Percentiles rank a stretch among this genome's conserved stretches.
Conservation (phyloP, 1,284 basidiomycete genomes). For the Melampsora americana region DNA sequence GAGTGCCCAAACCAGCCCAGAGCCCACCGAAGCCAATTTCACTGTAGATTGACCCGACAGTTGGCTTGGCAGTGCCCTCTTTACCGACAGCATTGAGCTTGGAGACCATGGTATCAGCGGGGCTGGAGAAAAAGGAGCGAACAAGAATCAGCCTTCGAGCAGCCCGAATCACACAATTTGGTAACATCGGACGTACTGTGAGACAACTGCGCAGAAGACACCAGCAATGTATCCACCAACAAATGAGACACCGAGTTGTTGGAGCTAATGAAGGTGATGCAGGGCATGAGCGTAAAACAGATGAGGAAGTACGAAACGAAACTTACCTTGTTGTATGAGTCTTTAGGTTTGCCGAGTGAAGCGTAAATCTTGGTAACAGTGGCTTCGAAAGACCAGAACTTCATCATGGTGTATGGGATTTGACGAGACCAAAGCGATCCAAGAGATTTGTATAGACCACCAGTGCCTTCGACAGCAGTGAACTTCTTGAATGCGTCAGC, state of each 20-base stretch:
- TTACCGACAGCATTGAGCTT: conserved; percentile 52
- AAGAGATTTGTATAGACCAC: conserved; percentile 53
- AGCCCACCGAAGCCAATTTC: conserved; percentile 53
- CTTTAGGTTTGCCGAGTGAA: conserved; percentile 50
- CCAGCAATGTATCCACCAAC: conserved; percentile 52
- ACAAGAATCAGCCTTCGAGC: neutral
- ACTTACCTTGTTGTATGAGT: conserved; percentile 50
- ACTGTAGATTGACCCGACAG: conserved; percentile 51
- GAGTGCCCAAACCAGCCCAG: conserved; percentile 51
- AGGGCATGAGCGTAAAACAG: neutral
- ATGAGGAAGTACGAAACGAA: neutral
- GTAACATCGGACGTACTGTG: conserved; percentile 46
- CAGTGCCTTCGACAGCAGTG: conserved; percentile 51
- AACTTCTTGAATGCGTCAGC: conserved; percentile 50
- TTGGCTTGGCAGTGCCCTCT: conserved; percentile 51
- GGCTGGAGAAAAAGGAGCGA: conserved; percentile 43
- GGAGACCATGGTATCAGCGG: conserved; percentile 53
- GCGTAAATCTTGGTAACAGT: conserved; percentile 50
- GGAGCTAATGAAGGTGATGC: conserved; percentile 44
- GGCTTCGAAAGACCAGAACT: conserved; percentile 53
- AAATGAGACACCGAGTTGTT: conserved; percentile 52
- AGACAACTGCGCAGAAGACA: conserved; percentile 53
- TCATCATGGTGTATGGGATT: conserved; percentile 52
- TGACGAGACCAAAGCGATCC: conserved; percentile 53
- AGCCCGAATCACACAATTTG: too few species aligned